Evolutionary conservation across 2,329 filamentous ascomycete species (phyloP).

Genomic region (Colletotrichum sp.): DNA sequence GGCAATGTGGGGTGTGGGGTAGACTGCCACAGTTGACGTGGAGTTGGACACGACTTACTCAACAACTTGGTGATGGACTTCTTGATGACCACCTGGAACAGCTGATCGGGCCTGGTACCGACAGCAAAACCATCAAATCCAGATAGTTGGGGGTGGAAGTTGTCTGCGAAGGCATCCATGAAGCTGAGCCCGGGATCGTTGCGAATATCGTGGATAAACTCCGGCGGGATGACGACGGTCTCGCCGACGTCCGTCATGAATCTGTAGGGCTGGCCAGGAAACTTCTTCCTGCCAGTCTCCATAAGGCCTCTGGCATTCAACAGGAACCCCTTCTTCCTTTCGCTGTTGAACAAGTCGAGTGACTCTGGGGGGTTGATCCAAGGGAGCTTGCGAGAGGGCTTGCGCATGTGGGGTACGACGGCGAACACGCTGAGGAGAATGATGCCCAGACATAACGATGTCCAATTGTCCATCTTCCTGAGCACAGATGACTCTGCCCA

Average conservation of each 20-base stretch:
- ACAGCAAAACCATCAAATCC: slow-evolving; percentile 19
- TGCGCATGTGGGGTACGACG: not conserved
- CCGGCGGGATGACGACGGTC: slow-evolving; percentile 21
- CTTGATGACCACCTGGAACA: slow-evolving; percentile 18
- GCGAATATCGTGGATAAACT: slow-evolving; percentile 24
- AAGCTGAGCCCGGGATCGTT: slow-evolving; percentile 25
- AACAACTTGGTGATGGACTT: slow-evolving; percentile 24
- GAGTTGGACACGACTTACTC: not conserved
- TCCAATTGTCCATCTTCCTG: not conserved
- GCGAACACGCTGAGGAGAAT: not conserved
- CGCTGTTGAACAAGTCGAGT: not conserved
- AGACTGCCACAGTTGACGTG: not conserved
- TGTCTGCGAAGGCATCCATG: not conserved
- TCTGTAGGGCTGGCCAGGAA: slow-evolving; percentile 18
- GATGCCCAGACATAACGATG: not conserved
- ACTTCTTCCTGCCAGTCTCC: not conserved
- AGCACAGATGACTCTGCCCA: not conserved
- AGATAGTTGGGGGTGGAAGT: slow-evolving; percentile 18
- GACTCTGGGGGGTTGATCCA: not conserved
- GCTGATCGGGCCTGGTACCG: not conserved
- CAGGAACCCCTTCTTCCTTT: not conserved
- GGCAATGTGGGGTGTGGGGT: not conserved
- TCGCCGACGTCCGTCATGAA: slow-evolving; percentile 24
- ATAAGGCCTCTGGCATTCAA: not conserved
- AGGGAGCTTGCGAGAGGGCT: slow-evolving; percentile 8